Evolutionary conservation across 2,329 filamentous ascomycete species (phyloP).

Genomic region (Pseudogymnoascus destructans): DNA sequence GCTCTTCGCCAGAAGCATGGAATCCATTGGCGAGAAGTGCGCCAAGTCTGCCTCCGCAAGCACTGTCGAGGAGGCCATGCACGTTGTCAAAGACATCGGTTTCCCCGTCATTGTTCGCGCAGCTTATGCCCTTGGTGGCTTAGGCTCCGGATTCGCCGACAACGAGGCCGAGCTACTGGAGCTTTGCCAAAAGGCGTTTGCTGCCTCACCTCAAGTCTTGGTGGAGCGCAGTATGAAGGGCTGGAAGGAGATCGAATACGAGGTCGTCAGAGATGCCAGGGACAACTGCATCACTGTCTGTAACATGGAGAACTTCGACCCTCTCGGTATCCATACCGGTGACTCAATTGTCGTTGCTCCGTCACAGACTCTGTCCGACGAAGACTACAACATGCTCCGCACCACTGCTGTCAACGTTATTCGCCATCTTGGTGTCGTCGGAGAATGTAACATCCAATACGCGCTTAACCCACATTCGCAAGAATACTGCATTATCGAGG

Average conservation of each 20-base stretch:
- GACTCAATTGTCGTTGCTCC: conserved; percentile 97
- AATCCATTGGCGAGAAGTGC: conserved; percentile 94
- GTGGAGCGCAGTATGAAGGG: conserved; percentile 99
- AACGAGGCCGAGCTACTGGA: conserved; percentile 71
- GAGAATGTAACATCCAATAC: conserved; percentile 98
- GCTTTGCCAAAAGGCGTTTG: conserved; percentile 88
- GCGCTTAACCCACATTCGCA: conserved; percentile 87
- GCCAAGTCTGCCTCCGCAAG: conserved; percentile 92
- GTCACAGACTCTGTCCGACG: conserved; percentile 89
- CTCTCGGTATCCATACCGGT: conserved; percentile 92
- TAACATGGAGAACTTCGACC: conserved; percentile 99
- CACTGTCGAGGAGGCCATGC: conserved; percentile 75
- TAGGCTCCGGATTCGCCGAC: conserved; percentile 91
- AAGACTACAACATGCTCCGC: conserved; percentile 98
- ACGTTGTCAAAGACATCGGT: conserved; percentile 79
- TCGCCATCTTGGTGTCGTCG: conserved; percentile 89
- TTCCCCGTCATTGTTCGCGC: conserved; percentile 96
- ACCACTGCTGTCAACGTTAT: conserved; percentile 97
- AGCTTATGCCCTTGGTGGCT: conserved; percentile 86
- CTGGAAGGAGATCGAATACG: conserved; percentile 99
- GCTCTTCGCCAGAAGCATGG: conserved; percentile 95
- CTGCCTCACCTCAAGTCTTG: conserved; percentile 86
- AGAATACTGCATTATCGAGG: conserved; percentile 98
- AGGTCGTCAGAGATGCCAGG: conserved; percentile 86
- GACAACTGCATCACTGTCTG: conserved; percentile 99